These are phyloP conservation scores for Eimeria falciformis DNA, from an alignment of 169 alveolate genomes.

Conservation along the genomic window DNA sequence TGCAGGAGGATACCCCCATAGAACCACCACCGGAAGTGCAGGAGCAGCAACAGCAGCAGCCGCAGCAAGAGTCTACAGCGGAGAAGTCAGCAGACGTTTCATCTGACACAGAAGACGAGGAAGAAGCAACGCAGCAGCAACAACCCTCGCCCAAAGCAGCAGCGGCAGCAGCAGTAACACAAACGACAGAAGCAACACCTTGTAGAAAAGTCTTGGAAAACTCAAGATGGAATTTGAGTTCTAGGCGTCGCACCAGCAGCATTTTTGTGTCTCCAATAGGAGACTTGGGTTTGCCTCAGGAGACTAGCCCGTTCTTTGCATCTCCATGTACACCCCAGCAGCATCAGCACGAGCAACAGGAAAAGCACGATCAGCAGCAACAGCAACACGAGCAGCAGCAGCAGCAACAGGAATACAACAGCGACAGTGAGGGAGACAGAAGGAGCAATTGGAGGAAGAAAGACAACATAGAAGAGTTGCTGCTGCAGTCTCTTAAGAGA, in stretches of 20 bases:
- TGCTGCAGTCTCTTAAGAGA: conserved; percentile 41
- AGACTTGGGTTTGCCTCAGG: not conserved
- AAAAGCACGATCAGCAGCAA: not conserved
- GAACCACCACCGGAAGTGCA: too few species aligned
- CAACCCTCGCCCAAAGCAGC: not conserved
- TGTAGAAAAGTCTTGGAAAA: not conserved
- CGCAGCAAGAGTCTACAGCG: too few species aligned
- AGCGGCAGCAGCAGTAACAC: conserved; percentile 30
- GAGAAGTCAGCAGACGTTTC: too few species aligned
- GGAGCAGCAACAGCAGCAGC: conserved; percentile 35
- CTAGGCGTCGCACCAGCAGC: conserved; percentile 51
- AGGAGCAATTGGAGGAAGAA: not conserved
- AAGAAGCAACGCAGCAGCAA: conserved; percentile 8
- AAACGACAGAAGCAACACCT: conserved; percentile 21
- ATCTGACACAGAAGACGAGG: conserved; percentile 20
- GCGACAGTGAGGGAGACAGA: not conserved
- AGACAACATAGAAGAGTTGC: conserved; percentile 54
- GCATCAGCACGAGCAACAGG: not conserved
- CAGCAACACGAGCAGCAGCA: conserved; percentile 4
- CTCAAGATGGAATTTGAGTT: not conserved
- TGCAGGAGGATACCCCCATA: too few species aligned
- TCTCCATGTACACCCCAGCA: not conserved
- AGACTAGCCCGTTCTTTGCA: not conserved
- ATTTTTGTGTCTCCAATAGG: conserved; percentile 32
- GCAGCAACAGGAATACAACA: not conserved